Percentiles rank a stretch among this genome's conserved stretches.
phyloP scores from a whole-genome alignment of 768 basidiomycete genomes.

The Kwoniella mangroviensis region DNA sequence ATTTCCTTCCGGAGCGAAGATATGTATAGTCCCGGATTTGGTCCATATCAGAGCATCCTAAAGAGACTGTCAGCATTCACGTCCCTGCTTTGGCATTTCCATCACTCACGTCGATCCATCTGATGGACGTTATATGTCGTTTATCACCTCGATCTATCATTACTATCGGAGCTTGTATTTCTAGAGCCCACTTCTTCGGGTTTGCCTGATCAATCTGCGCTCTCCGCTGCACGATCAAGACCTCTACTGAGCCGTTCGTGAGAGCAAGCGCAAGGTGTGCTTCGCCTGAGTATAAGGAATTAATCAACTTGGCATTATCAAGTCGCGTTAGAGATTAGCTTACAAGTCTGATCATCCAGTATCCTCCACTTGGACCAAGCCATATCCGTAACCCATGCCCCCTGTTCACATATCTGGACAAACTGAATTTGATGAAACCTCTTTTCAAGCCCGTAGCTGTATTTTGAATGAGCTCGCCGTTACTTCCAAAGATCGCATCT shows the following conservation, averaged over 20 bases:
- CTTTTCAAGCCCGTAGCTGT: conserved; percentile 32
- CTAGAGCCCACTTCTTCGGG: conserved; percentile 13
- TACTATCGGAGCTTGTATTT: conserved; percentile 3
- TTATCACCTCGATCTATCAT: conserved; percentile 26
- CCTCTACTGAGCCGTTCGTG: conserved; percentile 32
- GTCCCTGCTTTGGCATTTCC: neutral
- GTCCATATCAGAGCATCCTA: conserved; percentile 42
- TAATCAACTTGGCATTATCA: neutral
- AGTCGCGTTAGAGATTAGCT: neutral
- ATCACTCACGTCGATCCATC: conserved; percentile 39
- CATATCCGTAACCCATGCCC: conserved; percentile 32
- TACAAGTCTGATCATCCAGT: conserved; percentile 29
- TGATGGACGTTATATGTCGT: conserved; percentile 30
- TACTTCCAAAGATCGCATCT: no score
- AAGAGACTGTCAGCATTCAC: neutral
- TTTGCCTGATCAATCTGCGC: neutral
- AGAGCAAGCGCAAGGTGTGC: conserved; percentile 30
- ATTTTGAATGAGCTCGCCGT: no score
- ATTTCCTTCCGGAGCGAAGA: conserved; percentile 21
- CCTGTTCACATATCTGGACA: conserved; percentile 1
- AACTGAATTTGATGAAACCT: conserved; percentile 14
- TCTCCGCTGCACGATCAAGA: conserved; percentile 26
- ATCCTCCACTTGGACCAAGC: conserved; percentile 41
- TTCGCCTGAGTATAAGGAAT: conserved; percentile 13
- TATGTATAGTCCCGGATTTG: conserved; percentile 41